Evolutionary conservation across 2,329 filamentous ascomycete genomes (phyloP).

Genomic region (Coniochaeta sp.): DNA sequence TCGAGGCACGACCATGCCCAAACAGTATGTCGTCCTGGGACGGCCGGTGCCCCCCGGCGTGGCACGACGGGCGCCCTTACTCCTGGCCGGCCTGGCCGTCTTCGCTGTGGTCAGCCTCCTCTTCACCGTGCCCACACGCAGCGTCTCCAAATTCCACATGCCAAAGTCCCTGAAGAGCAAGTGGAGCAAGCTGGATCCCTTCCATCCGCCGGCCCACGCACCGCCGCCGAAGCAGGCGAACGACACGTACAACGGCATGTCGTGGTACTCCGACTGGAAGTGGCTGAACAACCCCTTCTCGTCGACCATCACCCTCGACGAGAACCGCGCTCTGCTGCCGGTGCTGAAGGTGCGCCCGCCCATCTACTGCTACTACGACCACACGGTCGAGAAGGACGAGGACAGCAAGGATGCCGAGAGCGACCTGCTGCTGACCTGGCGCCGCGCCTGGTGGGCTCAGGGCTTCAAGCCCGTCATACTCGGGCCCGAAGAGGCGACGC

Average conservation of each 20-base stretch:
- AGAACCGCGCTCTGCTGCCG: constrained; percentile 76
- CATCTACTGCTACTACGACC: constrained; percentile 90
- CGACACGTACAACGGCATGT: constrained; percentile 69
- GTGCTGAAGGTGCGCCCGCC: constrained; percentile 61
- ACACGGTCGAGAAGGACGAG: constrained; percentile 52
- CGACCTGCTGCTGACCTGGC: constrained; percentile 76
- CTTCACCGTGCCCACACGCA: constrained; percentile 41
- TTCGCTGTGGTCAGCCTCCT: constrained; percentile 48
- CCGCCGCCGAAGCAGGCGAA: constrained; percentile 68
- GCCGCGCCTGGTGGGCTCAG: constrained; percentile 90
- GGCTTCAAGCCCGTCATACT: constrained; percentile 84
- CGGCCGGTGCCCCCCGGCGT: constrained; percentile 41
- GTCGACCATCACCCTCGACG: constrained; percentile 69
- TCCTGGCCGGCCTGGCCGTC: constrained; percentile 42
- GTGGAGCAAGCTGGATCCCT: constrained; percentile 53
- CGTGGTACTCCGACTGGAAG: constrained; percentile 84
- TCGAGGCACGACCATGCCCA: constrained; percentile 31
- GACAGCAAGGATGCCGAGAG: constrained; percentile 66
- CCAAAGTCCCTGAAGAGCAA: constrained; percentile 37
- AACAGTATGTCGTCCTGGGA: constrained; percentile 38
- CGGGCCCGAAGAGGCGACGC: constrained; percentile 70
- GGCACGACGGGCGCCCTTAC: constrained; percentile 43
- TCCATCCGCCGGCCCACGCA: constrained; percentile 58
- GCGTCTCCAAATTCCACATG: constrained; percentile 42
- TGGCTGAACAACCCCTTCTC: constrained; percentile 85